Evolutionary conservation across 495 filamentous ascomycete genomes (phyloP), one percentile per base, ranked within the genome.

Genomic region (Penicillium goetzii): DNA sequence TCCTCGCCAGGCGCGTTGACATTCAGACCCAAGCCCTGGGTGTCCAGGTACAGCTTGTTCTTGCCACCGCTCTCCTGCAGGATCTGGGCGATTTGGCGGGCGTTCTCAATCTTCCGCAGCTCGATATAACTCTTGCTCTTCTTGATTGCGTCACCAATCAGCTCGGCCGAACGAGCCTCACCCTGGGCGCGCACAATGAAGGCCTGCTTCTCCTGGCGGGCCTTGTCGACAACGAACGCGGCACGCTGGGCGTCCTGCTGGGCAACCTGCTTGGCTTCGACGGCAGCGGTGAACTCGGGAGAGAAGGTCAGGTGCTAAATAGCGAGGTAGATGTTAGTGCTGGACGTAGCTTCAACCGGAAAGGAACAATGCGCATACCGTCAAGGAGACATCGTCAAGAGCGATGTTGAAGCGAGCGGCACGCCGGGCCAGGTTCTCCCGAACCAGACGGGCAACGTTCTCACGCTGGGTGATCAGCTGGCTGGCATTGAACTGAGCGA

Each of bases 121-220:
- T 98, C 95, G 60, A 99, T 90, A 75, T 99, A 99, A 61, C 90
- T 90, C 78, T 92, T 89, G 78, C 86, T 94, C 88, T 99, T 98
- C 89, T 99, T 98, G 86, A 99, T 97, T 36, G 95, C 95, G 45
- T 99, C 95, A 76, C 95, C 95, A 69, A 99, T 97, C 52, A 99
- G 90, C 78, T 99, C 92, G 34, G 95, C 95, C 51, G 95, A 98
- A 67, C 95, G 92, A 45, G 95, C 95, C 80, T 99, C 95, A 93
- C 95, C 95, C 86, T 98, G 96, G 15, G 95, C 95, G 77, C 92
- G 91, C 69, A 99, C 95, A 68, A 99, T 93, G 82, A 92, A 97
- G 61, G 95, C 95, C 81, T 98, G 96, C 84, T 99, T 99, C 85
- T 99, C 95, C 77, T 99, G 95, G 63, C 95, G 90, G 38, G 95